phyloP scores from a whole-genome alignment of 352 stramenopile genomes.

The Phytophthora fragariaefolia region DNA sequence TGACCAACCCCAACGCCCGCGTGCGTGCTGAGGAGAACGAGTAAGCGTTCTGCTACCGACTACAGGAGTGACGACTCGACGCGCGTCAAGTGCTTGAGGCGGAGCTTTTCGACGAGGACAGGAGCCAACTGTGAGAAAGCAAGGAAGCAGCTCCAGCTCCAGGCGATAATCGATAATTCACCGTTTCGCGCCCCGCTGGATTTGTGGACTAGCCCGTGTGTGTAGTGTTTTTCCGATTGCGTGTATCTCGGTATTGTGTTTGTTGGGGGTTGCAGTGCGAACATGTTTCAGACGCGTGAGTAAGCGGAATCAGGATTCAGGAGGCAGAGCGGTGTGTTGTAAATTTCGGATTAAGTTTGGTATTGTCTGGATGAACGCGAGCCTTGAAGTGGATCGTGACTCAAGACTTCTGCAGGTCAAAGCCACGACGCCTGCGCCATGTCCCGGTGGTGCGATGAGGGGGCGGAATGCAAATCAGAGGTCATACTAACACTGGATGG shows the following conservation, averaged over 20 bases:
- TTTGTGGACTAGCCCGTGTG: conserved; percentile 42
- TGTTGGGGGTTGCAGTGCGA: too few relatives aligned
- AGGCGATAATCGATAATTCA: conserved; percentile 54
- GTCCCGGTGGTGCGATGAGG: background rate
- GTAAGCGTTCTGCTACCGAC: conserved; percentile 54
- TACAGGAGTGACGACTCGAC: conserved; percentile 35
- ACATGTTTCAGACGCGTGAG: too few relatives aligned
- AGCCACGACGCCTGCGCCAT: background rate
- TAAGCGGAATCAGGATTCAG: background rate
- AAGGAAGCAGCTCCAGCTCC: conserved; percentile 42
- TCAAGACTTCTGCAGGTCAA: too few relatives aligned
- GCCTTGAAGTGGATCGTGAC: too few relatives aligned
- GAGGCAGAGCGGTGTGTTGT: too few relatives aligned
- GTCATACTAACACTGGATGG: too few relatives aligned
- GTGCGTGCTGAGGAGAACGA: conserved; percentile 97
- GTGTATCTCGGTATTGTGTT: conserved; percentile 13
- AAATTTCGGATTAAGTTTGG: too few relatives aligned
- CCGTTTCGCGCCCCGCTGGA: conserved; percentile 51
- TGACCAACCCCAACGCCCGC: conserved; percentile 98
- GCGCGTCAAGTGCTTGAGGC: conserved; percentile 15
- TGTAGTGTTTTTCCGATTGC: conserved; percentile 31
- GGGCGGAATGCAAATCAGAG: background rate
- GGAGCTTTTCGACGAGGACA: conserved; percentile 46
- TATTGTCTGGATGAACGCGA: too few relatives aligned
- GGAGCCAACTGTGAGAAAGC: conserved; percentile 52